Evolutionary conservation across 306 rosid species (phyloP), one percentile per base, ranked within the genome.

Genomic region (Carpinus fangiana): DNA sequence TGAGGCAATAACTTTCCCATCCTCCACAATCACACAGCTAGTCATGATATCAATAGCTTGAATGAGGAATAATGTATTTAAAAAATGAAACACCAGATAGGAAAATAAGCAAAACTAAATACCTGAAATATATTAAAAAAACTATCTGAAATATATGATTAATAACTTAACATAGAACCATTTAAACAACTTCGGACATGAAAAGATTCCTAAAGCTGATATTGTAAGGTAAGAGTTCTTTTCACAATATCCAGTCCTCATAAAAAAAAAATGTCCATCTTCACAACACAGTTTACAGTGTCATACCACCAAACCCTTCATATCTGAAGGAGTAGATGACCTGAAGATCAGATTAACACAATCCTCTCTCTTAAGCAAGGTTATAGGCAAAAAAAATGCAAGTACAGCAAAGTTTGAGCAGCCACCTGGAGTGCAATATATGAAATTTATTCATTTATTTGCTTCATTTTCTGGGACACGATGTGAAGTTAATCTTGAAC

Each of bases 21-120:
- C 92, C 74, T 89, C 90, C 85, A 91, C 91, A 80, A 95, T 85
- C 76, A 93, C 96, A 82, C 96, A 93, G 47, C 93, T 92, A 88
- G 67, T 72, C 69, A 83, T 78, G 64, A 87, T 59, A 86, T 69
- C 62, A 60, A 53, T 45, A 14, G 61, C 54, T 84, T 81, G 62
- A 54, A 74, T 70, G 76, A 67, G 83, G 82, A 36, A 74, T 74
- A 66, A 41, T 34, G 8, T 41, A 12, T 47, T 54, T 38, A 59
- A 46, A 51, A 2, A 73, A 73, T 28, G 59, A 75, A 14, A 78
- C 21, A 18, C 53, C 50, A 34, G 50, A 62, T 7, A 73, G 12
- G n/a, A 73, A 72, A 69, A 7, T 4, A 36, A 75, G 26, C 4
- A 48, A 70, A n/a, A 64, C 2, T 21, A 28, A 20, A 21, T 38